Percentiles rank a stretch among this genome's conserved stretches.
Evolutionary conservation across 805 yeast genomes (phyloP).

Genomic region (Cyberlindnera maclurae): DNA sequence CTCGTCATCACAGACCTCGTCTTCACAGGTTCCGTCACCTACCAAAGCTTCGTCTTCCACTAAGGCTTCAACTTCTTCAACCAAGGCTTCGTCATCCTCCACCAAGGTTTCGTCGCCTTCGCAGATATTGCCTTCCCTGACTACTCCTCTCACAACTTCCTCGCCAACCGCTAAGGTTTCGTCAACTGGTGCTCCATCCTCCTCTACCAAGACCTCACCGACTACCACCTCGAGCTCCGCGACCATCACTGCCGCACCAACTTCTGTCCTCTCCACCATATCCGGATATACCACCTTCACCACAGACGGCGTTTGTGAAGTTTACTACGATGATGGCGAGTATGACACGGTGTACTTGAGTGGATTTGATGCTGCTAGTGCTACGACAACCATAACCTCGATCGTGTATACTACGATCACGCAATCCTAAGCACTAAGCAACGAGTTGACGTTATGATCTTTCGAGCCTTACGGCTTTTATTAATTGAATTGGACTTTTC

Average conservation of each 20-base stretch:
- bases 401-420: slow-evolving; percentile 15
- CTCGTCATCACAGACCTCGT: too few relatives aligned
- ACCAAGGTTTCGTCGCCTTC: slow-evolving; percentile 2
- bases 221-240: slow-evolving; percentile 1
- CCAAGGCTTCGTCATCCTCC: neutral
- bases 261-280: slow-evolving; percentile 1
- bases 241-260: slow-evolving; percentile 3
- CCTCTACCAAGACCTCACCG: slow-evolving; percentile 2
- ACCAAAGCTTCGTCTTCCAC: too few relatives aligned
- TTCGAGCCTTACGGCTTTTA: too few relatives aligned
- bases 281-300: slow-evolving; percentile 1
- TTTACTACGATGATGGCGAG: slow-evolving; percentile 21
- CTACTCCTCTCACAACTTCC: neutral
- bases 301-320: slow-evolving; percentile 22
- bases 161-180: slow-evolving; percentile 1
- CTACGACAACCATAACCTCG: slow-evolving; percentile 21
- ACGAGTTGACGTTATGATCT: too few relatives aligned
- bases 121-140: too few relatives aligned
- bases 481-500: neutral
- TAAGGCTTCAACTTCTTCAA: slow-evolving; percentile 1
- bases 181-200: neutral
- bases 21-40: too few relatives aligned
- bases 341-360: slow-evolving; percentile 19
- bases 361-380: slow-evolving; percentile 24
- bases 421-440: too few relatives aligned